These are phyloP conservation scores for Acidomyces sp. DNA, from an alignment of 495 filamentous ascomycete species.

Conservation along the genomic window DNA sequence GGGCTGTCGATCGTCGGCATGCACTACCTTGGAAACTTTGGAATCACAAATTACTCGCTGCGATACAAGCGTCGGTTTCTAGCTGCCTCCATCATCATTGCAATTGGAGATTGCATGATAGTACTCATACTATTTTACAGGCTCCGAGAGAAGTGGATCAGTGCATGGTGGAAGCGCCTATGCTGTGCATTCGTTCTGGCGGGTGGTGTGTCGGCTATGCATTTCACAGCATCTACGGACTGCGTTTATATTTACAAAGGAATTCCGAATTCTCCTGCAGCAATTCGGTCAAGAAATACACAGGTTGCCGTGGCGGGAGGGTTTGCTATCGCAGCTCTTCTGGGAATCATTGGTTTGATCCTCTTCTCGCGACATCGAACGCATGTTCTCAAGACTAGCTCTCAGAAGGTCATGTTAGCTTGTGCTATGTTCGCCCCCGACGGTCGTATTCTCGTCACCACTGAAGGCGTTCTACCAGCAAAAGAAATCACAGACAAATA, in stretches of 20 bases:
- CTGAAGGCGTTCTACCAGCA: constrained; percentile 67
- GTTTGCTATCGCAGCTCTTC: constrained; percentile 26
- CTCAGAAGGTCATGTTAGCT: constrained; percentile 66
- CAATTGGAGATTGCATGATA: constrained; percentile 50
- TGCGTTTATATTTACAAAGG: constrained; percentile 46
- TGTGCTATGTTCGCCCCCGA: constrained; percentile 62
- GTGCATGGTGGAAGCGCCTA: constrained; percentile 59
- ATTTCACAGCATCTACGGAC: constrained; percentile 68
- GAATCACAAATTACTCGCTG: constrained; percentile 64
- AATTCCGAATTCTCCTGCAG: constrained; percentile 8
- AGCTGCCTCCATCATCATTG: constrained; percentile 57
- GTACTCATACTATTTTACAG: constrained; percentile 68
- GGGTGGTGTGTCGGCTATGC: constrained; percentile 69
- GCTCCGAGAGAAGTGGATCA: constrained; percentile 63
- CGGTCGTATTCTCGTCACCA: constrained; percentile 64
- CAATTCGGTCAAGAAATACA: constrained; percentile 35
- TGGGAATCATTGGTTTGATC: constrained; percentile 51
- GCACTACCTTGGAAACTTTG: constrained; percentile 79
- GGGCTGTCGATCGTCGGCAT: constrained; percentile 71
- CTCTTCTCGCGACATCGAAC: constrained; percentile 11
- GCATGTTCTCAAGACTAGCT: constrained; percentile 33
- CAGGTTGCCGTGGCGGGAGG: constrained; percentile 17
- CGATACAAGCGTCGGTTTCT: constrained; percentile 44
- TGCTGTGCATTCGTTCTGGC: constrained; percentile 55
- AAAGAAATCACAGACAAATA: constrained; percentile 70